Evolutionary conservation across 495 filamentous ascomycete genomes (phyloP).

Genomic region (Xylaria telfairii): DNA sequence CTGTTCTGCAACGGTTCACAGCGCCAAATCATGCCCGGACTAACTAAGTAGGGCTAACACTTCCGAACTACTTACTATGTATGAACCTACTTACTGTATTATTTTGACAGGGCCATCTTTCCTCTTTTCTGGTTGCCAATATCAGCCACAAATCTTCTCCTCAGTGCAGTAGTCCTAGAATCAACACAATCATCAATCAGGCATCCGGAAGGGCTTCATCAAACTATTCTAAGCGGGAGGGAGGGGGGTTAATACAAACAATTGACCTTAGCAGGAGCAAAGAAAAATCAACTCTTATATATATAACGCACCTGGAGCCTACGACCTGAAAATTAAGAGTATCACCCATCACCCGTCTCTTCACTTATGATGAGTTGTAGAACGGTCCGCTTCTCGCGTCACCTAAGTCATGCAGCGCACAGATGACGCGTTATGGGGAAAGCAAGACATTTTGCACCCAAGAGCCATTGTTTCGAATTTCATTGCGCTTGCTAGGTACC

Average conservation of each 20-base stretch:
- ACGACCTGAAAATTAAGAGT: background rate
- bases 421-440: background rate
- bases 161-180: background rate
- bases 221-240: background rate
- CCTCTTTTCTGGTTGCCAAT: background rate
- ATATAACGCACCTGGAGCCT: background rate
- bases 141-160: background rate
- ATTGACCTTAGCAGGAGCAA: background rate
- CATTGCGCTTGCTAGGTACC: background rate
- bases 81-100: background rate
- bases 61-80: background rate
- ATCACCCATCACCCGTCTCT: background rate
- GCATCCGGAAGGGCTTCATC: background rate
- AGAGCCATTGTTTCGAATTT: background rate
- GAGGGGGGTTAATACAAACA: too few species aligned
- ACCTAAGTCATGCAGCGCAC: background rate
- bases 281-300: background rate
- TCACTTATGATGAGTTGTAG: background rate
- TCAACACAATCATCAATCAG: background rate
- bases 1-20: slow-evolving; percentile 10
- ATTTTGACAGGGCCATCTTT: background rate
- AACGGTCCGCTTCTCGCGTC: background rate
- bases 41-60: slow-evolving; percentile 4
- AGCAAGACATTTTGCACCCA: background rate
- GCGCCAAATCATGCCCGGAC: background rate